Evolutionary conservation across 2,329 filamentous ascomycete species (phyloP), one percentile per base, ranked within the genome.

Genomic region (Fusarium liriodendri): DNA sequence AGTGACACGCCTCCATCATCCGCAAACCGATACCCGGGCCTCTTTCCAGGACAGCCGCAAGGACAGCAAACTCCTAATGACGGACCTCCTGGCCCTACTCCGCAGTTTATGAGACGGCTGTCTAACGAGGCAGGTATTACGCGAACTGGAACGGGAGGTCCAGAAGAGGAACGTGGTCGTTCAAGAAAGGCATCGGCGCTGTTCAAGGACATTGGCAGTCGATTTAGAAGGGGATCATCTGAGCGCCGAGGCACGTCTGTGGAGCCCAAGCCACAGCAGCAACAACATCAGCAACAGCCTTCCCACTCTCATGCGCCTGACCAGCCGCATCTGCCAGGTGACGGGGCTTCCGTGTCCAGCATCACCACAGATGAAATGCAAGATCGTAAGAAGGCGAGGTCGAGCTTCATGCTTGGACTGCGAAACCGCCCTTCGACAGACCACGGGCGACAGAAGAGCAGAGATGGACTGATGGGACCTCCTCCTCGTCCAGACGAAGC

Each of bases 171-270:
- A 3, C 82, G 82, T 22, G 81, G 80, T 18, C 81, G 80, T 10
- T 76, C 70, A 16, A 83, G 80, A 64, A 83, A 81, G 32, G 84
- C 82, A 65, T 86, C 84, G 13, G 84, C 81, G 22, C 79, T 89
- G n/a, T 86, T 90, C 71, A 89, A 87, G 71, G 87, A 88, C 18
- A 81, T 89, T 61, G 85, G 87, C 4, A 84, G 83, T 62, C 84
- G 84, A 63, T 80, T 88, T 50, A 78, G 79, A 18, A 80, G 82
- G 6, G 77, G 77, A 8, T 80, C 79, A 2, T 80, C 82, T 8
- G 81, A 84, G 22, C 80, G 81, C 25, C 80, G 76, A 22, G 73
- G 74, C 38, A 79, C 80, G 32, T 73, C 79, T 54, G 69, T 76
- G 4, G 78, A 78, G 9, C 62, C 66, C 47, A 77, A 63, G 16